phyloP scores from a whole-genome alignment of 306 rosid species.

The Trifolium repens region DNA sequence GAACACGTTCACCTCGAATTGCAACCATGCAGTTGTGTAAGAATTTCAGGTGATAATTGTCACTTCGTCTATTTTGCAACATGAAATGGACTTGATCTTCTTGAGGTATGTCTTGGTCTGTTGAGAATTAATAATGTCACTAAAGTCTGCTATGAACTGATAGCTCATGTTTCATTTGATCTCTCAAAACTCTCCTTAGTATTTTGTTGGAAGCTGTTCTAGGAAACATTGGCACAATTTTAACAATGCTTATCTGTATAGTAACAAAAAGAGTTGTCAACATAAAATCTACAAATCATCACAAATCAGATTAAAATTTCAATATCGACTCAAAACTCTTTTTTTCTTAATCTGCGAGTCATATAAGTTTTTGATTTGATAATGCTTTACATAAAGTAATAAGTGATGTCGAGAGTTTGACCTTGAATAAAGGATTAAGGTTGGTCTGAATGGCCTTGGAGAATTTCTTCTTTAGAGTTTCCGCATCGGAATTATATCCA shows the following conservation, averaged over 20 bases:
- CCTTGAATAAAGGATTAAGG: slow-evolving; percentile 93
- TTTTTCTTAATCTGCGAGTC: slow-evolving; percentile 1
- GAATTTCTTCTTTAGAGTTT: slow-evolving; percentile 58
- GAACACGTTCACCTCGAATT: no score
- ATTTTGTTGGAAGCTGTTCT: slow-evolving; percentile 87
- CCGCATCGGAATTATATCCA: slow-evolving; percentile 54
- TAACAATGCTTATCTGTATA: slow-evolving; percentile 63
- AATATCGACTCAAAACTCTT: slow-evolving; percentile 8
- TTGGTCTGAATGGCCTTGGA: slow-evolving; percentile 76
- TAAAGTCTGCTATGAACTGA: slow-evolving; percentile 68
- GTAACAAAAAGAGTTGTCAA: slow-evolving; percentile 25
- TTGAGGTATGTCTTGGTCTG: slow-evolving; percentile 7
- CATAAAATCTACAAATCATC: slow-evolving; percentile 16
- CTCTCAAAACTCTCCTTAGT: slow-evolving; percentile 82
- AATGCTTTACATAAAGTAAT: not conserved
- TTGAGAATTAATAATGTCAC: slow-evolving; percentile 17
- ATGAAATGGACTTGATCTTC: slow-evolving; percentile 2
- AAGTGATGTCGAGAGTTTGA: slow-evolving; percentile 29
- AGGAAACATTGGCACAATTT: slow-evolving; percentile 70
- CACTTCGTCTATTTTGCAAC: not conserved
- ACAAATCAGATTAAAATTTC: slow-evolving; percentile 4
- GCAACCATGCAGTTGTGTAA: no score
- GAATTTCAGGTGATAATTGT: no score
- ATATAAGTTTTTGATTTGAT: not conserved
- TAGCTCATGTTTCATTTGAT: slow-evolving; percentile 74